phyloP scores from a whole-genome alignment of 495 filamentous ascomycete genomes.

The Penicillium chermesinum region DNA sequence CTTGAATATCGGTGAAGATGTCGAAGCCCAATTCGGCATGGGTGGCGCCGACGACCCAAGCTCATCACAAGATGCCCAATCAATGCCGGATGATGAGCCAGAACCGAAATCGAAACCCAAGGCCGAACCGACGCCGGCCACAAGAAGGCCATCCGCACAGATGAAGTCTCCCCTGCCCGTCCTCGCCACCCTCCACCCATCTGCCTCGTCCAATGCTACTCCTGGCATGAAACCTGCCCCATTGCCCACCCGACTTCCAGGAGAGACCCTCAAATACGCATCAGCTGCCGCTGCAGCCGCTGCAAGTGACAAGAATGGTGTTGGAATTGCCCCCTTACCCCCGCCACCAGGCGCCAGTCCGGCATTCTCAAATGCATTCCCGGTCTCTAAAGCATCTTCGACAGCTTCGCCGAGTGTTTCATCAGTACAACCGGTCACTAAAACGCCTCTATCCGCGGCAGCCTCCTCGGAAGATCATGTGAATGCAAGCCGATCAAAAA shows the following conservation, averaged over 20 bases:
- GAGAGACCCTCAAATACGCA: constrained; percentile 91
- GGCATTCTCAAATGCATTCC: constrained; percentile 39
- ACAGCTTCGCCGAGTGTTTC: constrained; percentile 50
- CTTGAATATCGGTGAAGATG: constrained; percentile 81
- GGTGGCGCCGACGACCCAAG: constrained; percentile 74
- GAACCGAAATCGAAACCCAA: constrained; percentile 58
- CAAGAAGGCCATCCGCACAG: constrained; percentile 79
- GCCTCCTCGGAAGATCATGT: constrained; percentile 34
- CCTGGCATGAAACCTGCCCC: constrained; percentile 91
- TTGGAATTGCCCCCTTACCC: constrained; percentile 88
- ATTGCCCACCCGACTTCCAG: constrained; percentile 73
- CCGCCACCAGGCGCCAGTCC: constrained; percentile 69
- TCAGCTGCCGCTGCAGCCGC: constrained; percentile 94
- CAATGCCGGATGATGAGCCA: constrained; percentile 74
- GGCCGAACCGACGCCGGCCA: constrained; percentile 38
- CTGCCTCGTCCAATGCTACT: constrained; percentile 51
- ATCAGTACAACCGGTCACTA: constrained; percentile 49
- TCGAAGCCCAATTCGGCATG: constrained; percentile 78
- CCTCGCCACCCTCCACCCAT: constrained; percentile 66
- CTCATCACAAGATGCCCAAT: constrained; percentile 93
- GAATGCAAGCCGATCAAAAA: constrained; percentile 40
- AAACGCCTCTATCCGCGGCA: constrained; percentile 30
- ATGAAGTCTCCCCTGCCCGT: constrained; percentile 91
- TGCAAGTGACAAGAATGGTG: constrained; percentile 77
- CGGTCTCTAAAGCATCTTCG: constrained; percentile 43